Conservation (phyloP, 148 eudicot genomes). For the Rhododendron vialii region DNA sequence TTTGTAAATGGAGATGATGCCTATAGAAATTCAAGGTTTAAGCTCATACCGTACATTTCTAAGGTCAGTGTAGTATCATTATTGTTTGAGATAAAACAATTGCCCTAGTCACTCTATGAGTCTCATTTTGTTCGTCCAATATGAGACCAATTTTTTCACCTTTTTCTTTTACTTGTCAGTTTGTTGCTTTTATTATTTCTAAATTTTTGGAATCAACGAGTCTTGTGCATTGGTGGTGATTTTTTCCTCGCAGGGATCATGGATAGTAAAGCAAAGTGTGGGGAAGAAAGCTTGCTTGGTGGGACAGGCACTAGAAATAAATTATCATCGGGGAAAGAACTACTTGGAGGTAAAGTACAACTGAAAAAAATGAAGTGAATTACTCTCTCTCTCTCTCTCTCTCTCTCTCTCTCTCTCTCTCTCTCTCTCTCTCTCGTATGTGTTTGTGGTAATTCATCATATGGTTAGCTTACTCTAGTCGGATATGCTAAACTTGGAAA, state of each 20-base stretch:
- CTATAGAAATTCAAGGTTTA: conserved; percentile 57
- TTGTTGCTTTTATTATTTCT: not conserved
- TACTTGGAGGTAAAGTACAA: conserved; percentile 60
- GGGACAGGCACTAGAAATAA: conserved; percentile 62
- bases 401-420: no score
- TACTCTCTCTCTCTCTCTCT: not conserved
- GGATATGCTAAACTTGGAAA: not conserved
- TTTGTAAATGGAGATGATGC: conserved; percentile 61
- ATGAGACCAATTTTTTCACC: not conserved
- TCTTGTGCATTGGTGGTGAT: conserved; percentile 1
- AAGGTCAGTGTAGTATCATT: conserved; percentile 30
- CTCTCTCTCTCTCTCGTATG: not conserved
- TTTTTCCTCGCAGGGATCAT: conserved; percentile 51
- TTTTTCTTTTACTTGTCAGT: not conserved
- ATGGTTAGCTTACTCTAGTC: not conserved
- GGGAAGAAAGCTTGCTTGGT: conserved; percentile 70
- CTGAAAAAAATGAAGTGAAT: not conserved
- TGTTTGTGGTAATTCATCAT: not conserved
- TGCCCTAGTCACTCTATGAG: not conserved
- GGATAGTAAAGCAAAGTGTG: conserved; percentile 82
- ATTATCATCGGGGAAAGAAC: conserved; percentile 55
- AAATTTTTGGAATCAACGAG: not conserved
- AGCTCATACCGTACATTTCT: conserved; percentile 67
- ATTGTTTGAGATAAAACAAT: not conserved
- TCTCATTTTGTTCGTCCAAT: not conserved